These are phyloP conservation scores for Rhododendron molle DNA, from an alignment of 148 eudicot genomes.

Conservation along the genomic window DNA sequence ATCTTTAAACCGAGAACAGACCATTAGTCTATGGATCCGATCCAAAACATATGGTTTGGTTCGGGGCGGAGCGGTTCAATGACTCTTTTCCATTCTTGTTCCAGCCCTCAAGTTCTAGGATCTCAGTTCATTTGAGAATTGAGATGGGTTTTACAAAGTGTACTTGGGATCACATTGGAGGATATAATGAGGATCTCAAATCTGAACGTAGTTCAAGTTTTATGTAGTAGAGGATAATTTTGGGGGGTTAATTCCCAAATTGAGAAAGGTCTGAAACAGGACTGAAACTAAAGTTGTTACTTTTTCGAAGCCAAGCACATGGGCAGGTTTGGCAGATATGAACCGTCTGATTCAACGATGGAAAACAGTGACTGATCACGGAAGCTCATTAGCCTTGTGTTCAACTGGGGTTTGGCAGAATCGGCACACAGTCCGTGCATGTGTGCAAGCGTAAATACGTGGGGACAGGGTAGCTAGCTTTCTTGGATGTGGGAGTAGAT, in stretches of 20 bases:
- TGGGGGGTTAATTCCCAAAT: not conserved
- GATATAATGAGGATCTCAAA: not conserved
- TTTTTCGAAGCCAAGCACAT: not conserved
- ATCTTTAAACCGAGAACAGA: not conserved
- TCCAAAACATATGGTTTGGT: not conserved
- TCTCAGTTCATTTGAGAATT: not conserved
- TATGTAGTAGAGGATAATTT: not conserved
- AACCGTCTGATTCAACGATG: not conserved
- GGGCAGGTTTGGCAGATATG: not conserved
- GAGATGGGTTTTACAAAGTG: too few species aligned
- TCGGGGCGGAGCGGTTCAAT: not conserved
- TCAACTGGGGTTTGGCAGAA: too few species aligned
- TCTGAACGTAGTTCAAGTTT: not conserved
- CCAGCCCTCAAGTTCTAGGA: not conserved
- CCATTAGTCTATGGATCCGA: not conserved
- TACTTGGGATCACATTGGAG: not conserved
- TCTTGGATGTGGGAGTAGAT: too few species aligned
- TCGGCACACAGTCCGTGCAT: too few species aligned
- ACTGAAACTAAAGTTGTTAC: not conserved
- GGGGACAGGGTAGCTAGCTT: too few species aligned
- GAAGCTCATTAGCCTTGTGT: too few species aligned
- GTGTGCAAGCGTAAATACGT: too few species aligned
- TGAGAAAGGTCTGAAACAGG: not conserved
- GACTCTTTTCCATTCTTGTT: not conserved
- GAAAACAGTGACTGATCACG: not conserved